Evolutionary conservation across 202 grass and related monocot genomes (phyloP).

Genomic region (Elaeis oleifera): DNA sequence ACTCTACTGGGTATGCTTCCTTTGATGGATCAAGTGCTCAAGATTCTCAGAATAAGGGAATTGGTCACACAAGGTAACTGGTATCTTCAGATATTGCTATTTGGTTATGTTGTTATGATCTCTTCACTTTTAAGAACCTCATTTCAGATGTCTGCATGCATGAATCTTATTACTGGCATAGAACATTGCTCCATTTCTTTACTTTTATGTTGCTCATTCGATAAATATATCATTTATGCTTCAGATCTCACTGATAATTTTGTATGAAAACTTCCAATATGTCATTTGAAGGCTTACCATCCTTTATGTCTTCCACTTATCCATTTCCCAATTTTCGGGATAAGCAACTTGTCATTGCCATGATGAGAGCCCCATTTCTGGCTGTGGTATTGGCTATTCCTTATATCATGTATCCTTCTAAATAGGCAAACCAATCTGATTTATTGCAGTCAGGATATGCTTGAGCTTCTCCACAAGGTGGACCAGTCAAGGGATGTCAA

Average conservation of each 20-base stretch:
- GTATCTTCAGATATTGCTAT: not conserved
- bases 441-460: constrained; percentile 93
- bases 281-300: too few species aligned
- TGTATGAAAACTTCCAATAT: too few species aligned
- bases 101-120: not conserved
- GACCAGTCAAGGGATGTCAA: constrained; percentile 63
- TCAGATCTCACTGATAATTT: too few species aligned
- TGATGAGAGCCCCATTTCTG: too few species aligned
- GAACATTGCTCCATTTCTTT: too few species aligned
- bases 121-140: not conserved
- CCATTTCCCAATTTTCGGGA: too few species aligned
- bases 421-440: constrained; percentile 26
- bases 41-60: constrained; percentile 58
- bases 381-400: too few species aligned
- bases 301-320: too few species aligned
- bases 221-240: too few species aligned
- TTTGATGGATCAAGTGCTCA: constrained; percentile 59
- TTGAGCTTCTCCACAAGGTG: constrained; percentile 96
- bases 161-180: too few species aligned
- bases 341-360: too few species aligned
- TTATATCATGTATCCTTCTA: not conserved
- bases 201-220: too few species aligned
- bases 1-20: constrained; percentile 34
- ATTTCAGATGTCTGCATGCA: not conserved
- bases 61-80: constrained; percentile 66